phyloP scores from a whole-genome alignment of 2,329 filamentous ascomycete genomes.

The Aspergillus nomiae region DNA sequence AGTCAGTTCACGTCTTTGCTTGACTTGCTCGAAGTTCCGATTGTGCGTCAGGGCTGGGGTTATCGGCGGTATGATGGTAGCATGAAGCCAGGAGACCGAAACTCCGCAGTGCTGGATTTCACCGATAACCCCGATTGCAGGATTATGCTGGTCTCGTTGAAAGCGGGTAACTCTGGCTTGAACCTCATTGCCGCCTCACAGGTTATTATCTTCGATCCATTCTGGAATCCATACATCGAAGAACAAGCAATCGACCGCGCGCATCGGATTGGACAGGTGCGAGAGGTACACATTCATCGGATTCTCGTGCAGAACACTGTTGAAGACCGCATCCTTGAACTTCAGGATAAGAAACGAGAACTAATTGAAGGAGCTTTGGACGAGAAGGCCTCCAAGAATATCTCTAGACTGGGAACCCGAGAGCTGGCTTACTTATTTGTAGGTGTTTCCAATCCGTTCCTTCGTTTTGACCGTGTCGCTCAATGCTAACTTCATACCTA shows the following conservation, averaged over 20 bases:
- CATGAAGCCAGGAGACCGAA: slow-evolving; percentile 68
- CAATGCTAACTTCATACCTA: slow-evolving; percentile 10
- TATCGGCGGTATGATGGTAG: slow-evolving; percentile 76
- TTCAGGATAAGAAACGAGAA: slow-evolving; percentile 77
- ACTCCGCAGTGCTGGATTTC: slow-evolving; percentile 69
- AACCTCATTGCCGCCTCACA: slow-evolving; percentile 82
- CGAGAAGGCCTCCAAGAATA: slow-evolving; percentile 67
- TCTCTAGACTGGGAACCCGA: slow-evolving; percentile 65
- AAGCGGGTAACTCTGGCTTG: slow-evolving; percentile 80
- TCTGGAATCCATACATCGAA: slow-evolving; percentile 93
- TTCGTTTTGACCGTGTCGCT: background rate
- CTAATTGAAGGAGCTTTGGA: slow-evolving; percentile 79
- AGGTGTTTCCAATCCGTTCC: slow-evolving; percentile 17
- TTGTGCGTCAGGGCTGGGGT: slow-evolving; percentile 58
- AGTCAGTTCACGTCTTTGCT: slow-evolving; percentile 79
- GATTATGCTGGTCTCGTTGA: slow-evolving; percentile 76
- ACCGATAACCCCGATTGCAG: slow-evolving; percentile 61
- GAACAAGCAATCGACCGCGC: slow-evolving; percentile 90
- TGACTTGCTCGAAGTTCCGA: slow-evolving; percentile 73
- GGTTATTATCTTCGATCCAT: slow-evolving; percentile 88
- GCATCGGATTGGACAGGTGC: slow-evolving; percentile 80
- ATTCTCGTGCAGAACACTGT: slow-evolving; percentile 77
- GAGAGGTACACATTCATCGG: slow-evolving; percentile 75
- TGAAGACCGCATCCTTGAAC: slow-evolving; percentile 78
- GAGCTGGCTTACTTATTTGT: slow-evolving; percentile 74